Base-by-base conservation (phyloP, 495 filamentous ascomycete genomes). In the Lophiostoma macrostomum region DNA sequence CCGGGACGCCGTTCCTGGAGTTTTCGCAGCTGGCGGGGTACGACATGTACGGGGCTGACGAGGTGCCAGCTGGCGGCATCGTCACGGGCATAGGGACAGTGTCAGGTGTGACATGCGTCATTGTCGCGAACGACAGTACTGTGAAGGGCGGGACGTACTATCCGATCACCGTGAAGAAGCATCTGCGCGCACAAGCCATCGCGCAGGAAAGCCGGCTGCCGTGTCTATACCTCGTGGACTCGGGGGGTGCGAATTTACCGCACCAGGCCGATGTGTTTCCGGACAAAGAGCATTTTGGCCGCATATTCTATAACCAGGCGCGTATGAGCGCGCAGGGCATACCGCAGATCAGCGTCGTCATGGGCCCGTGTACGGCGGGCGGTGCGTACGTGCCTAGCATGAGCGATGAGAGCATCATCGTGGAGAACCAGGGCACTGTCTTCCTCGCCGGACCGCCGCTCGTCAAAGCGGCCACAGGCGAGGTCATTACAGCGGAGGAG, bases 141-240 rank as follows among this genome's bases (percentile, higher is more conserved):
- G 93, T 96, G 56, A 98, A 98, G 73, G 93, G 94, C n/a, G 93
- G 93, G 38, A 96, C 94, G 1, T 98, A 98, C 72, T 97, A 90
- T 69, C 93, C 93, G 0, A 91, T 98, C 44, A 98, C 93, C 1
- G 90, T 98, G 27, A 96, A 96, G 74, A 98, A 98, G 73, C 94
- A 97, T 71, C 76, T 97, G 12, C 82, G 93, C 48, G 93, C 93
- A 19, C 93, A 98, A 69, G 84, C 82, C 20, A 85, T 97, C 49
- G 93, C 93, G 1, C 80, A 88, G 55, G 87, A 97, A 69, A 98
- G 97, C 64, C 82, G 77, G 56, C 67, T 88, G 4, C 85, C 85
- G 0, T 98, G 93, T 68, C 87, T 98, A 63, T 98, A 97, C 70
- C 77, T 98, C 25, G 93, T 98, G 27, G 93, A 98, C 64, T 96